Conservation (phyloP, 164 flowering plant genomes). For the Annona cherimola region DNA sequence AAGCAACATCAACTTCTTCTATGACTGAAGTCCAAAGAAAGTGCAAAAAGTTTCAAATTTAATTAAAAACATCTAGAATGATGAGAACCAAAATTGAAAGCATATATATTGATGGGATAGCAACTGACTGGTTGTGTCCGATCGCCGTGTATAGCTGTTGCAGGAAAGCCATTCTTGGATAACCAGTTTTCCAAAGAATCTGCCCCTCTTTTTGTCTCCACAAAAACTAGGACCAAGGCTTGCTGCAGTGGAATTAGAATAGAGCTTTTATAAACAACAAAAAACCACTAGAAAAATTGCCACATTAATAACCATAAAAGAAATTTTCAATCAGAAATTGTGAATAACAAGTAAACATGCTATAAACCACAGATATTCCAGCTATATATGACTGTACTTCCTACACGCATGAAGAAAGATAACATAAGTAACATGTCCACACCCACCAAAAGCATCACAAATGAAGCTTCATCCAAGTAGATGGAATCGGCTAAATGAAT, state of each 20-base stretch:
- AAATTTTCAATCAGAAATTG: not conserved
- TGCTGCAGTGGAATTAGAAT: slow-evolving; percentile 27
- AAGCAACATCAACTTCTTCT: not conserved
- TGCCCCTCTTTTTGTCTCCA: slow-evolving; percentile 59
- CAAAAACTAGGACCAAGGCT: slow-evolving; percentile 51
- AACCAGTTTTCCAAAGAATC: slow-evolving; percentile 49
- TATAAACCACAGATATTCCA: not conserved
- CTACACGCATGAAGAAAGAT: not conserved
- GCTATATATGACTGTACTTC: not conserved
- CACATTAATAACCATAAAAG: not conserved
- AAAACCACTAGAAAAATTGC: not conserved
- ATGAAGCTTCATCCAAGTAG: too few relatives aligned
- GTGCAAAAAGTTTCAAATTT: not conserved
- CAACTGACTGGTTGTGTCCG: slow-evolving; percentile 47
- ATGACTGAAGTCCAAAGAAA: not conserved
- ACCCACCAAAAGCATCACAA: too few relatives aligned
- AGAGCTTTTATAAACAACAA: not conserved
- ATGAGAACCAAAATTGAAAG: not conserved
- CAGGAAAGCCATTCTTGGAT: slow-evolving; percentile 41
- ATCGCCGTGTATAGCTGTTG: slow-evolving; percentile 63
- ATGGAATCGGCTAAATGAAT: too few relatives aligned
- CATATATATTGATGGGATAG: not conserved
- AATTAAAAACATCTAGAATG: not conserved
- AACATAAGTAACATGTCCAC: too few relatives aligned
- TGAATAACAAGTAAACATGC: too few relatives aligned